Percentiles rank a stretch among this genome's conserved stretches.
Conservation (phyloP, 2,329 filamentous ascomycete species). For the Epichloe baconii region DNA sequence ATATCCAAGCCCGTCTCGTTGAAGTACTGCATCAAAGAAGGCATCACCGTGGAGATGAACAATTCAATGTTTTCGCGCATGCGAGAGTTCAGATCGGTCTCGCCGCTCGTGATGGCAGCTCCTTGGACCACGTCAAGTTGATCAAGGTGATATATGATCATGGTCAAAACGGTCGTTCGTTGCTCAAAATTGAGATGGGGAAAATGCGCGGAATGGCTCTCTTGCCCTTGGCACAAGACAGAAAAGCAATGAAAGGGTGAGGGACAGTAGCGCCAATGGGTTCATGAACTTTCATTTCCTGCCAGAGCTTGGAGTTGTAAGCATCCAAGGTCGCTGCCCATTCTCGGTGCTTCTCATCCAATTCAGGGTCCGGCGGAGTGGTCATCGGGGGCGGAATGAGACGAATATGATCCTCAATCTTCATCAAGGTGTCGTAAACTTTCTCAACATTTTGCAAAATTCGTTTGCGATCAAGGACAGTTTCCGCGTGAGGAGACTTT, state of each 20-base stretch:
- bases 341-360: constrained; percentile 61
- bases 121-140: constrained; percentile 79
- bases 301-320: constrained; percentile 76
- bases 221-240: constrained; percentile 92
- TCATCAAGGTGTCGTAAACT: constrained; percentile 80
- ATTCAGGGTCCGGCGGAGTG: constrained; percentile 46
- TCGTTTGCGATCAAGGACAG: constrained; percentile 65
- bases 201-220: constrained; percentile 92
- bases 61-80: constrained; percentile 87
- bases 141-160: constrained; percentile 90
- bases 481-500: constrained; percentile 20
- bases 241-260: constrained; percentile 91
- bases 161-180: constrained; percentile 86
- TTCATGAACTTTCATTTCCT: constrained; percentile 80
- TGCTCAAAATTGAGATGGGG: constrained; percentile 83
- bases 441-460: constrained; percentile 77
- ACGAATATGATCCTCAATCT: constrained; percentile 85
- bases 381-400: constrained; percentile 53
- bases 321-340: constrained; percentile 49
- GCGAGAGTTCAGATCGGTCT: constrained; percentile 56
- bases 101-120: constrained; percentile 60
- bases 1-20: constrained; percentile 85
- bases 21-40: constrained; percentile 77
- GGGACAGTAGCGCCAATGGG: constrained; percentile 65
- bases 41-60: constrained; percentile 80